Base-by-base conservation (phyloP, 2,329 filamentous ascomycete genomes). In the Curvularia sp. region DNA sequence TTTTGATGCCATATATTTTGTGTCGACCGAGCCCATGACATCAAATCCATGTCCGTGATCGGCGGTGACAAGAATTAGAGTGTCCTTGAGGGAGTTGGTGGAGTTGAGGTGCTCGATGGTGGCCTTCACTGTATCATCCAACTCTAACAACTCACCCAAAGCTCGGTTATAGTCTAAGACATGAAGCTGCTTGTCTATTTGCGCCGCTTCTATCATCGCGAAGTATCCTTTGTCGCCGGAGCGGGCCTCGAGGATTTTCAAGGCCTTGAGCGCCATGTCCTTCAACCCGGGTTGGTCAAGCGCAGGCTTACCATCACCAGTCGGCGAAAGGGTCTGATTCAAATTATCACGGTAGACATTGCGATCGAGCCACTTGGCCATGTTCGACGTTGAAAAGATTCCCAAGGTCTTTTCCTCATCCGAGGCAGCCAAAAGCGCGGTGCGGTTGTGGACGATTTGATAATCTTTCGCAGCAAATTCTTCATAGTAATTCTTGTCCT, bases 21-120 rank as follows among this genome's bases (percentile, higher is more conserved):
- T 95, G 72, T 96, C 92, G 48, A 92, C 90, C 63, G 84, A 88
- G 62, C 92, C 92, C 74, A 89, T 93, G 66, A 96, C 92, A 67
- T 93, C 92, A 74, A 96, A 96, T 55, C 92, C 92, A 79, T 96
- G 92, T 42, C 92, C 92, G 81, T 95, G 92, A 72, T 96, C 91
- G n/a, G 91, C 89, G 3, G 91, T 92, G 49, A 95, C 90, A 49
- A 96, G 75, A 64, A 96, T 83, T 3, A 94, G 85, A 0, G 92
- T 96, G 61, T 93, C 86, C 9, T 94, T 86, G 31, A 93, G 83
- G 55, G 87, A 83, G 57, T 85, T 85, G 6, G 92, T 81, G 31
- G 83, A 79, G 68, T 86, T 82, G 43, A 96, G 87, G 72, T 91
- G 88, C 47, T 83, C 83, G 53, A 94, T 83, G 3, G 91, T 92